These are phyloP conservation scores for Bretschneidera sinensis DNA, from an alignment of 345 rosid genomes.

Conservation along the genomic window DNA sequence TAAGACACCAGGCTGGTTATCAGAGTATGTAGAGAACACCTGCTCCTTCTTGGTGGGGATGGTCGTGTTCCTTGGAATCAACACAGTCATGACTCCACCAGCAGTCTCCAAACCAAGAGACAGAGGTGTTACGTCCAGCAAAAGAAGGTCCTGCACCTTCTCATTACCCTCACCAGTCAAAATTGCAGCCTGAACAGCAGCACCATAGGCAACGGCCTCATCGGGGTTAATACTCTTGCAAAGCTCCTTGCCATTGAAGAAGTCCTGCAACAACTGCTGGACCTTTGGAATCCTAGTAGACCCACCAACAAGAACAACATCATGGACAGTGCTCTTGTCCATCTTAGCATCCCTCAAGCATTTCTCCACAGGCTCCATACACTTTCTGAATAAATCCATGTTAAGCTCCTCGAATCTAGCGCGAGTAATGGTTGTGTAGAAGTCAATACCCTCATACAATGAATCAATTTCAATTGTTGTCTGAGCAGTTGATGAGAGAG, in stretches of 20 bases:
- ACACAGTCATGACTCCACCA: too few species aligned
- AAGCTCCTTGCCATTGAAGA: slow-evolving; percentile 52
- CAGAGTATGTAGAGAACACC: too few species aligned
- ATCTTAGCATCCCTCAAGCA: slow-evolving; percentile 63
- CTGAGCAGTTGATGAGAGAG: too few species aligned
- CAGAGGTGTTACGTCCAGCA: slow-evolving; percentile 52
- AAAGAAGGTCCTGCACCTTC: slow-evolving; percentile 54
- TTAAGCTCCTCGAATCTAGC: too few species aligned
- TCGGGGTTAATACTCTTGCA: slow-evolving; percentile 60
- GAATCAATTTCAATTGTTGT: slow-evolving; percentile 58
- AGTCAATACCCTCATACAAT: slow-evolving; percentile 45
- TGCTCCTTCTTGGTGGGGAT: slow-evolving; percentile 61
- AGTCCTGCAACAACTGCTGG: slow-evolving; percentile 49
- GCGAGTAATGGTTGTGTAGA: slow-evolving; percentile 47
- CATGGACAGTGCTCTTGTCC: slow-evolving; percentile 54
- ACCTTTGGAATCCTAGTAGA: slow-evolving; percentile 58
- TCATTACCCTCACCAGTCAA: slow-evolving; percentile 63
- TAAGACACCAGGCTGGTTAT: slow-evolving; percentile 57
- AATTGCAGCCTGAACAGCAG: slow-evolving; percentile 63
- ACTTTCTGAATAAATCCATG: slow-evolving; percentile 51
- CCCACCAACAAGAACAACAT: slow-evolving; percentile 57
- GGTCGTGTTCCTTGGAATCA: slow-evolving; percentile 54
- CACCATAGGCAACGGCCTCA: slow-evolving; percentile 65
- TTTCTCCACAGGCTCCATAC: slow-evolving; percentile 57
- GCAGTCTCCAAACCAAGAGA: too few species aligned